phyloP scores from a whole-genome alignment of 2,329 filamentous ascomycete genomes.

The Colletotrichum tofieldiae region DNA sequence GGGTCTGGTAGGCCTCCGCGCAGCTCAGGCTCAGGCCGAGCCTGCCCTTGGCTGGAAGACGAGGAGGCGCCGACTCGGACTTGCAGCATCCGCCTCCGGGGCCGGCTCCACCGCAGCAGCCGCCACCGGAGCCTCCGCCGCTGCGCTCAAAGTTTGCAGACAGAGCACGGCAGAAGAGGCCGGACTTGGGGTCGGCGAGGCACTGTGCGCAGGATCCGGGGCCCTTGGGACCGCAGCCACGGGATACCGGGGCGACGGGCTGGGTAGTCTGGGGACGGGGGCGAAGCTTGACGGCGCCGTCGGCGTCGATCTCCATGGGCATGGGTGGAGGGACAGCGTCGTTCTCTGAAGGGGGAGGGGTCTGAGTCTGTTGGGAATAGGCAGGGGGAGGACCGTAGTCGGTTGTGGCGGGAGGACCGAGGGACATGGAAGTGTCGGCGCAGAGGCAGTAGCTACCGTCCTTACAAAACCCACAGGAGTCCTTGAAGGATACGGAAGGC shows the following conservation, averaged over 20 bases:
- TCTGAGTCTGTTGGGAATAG: constrained; percentile 60
- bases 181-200: constrained; percentile 82
- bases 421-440: constrained; percentile 70
- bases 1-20: constrained; percentile 84
- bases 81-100: constrained; percentile 78
- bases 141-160: constrained; percentile 74
- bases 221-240: constrained; percentile 75
- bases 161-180: constrained; percentile 86
- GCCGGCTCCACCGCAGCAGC: constrained; percentile 75
- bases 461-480: constrained; percentile 86
- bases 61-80: constrained; percentile 54
- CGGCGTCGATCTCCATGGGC: constrained; percentile 72
- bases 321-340: constrained; percentile 68
- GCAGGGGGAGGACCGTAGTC: constrained; percentile 46
- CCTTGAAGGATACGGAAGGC: constrained; percentile 61
- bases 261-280: constrained; percentile 48
- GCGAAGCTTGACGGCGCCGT: constrained; percentile 74
- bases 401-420: constrained; percentile 30
- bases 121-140: constrained; percentile 51
- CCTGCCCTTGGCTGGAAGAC: constrained; percentile 51
- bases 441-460: constrained; percentile 88
- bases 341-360: constrained; percentile 73
- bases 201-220: constrained; percentile 87
- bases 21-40: constrained; percentile 76
- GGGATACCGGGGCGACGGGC: constrained; percentile 50